Base-by-base conservation (phyloP, 2,329 filamentous ascomycete species). In the Curvularia eragrostidis region DNA sequence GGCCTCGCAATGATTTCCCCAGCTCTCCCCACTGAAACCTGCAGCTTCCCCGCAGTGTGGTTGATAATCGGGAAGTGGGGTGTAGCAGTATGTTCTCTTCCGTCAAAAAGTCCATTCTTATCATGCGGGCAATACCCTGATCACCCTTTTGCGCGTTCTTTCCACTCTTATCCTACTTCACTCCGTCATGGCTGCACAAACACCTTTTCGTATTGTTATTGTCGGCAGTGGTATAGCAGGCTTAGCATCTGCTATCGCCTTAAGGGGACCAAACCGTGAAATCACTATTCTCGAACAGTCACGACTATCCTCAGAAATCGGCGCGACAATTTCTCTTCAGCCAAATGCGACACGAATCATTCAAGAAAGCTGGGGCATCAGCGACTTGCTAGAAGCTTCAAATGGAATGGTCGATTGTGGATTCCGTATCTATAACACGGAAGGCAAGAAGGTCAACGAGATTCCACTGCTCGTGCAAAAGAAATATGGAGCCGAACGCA, bases 261-360 rank as follows among this genome's bases (percentile, higher is more conserved):
- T 80, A 10, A 69, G 78, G 48, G 69, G 62, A 3, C 61, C 68
- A 0, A 66, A 64, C 15, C 70, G 70, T 5, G 71, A 78, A 18
- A 75, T 77, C 10, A 71, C 64, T 5, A 66, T 76, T 15, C 68
- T 76, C 28, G 73, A 77, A 49, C 69, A 72, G 51, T 75, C 73
- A 43, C 57, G 63, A 12, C 55, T 73, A 3, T 68, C 65, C 32
- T 65, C 62, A 38, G 79, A 81, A 55, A 76, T 78, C 6, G 78
- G 79, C 2, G 78, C 78, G 1, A 71, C 77, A 7, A 78, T 80
- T 18, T 79, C 78, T 0, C 67, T 80, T 0, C 78, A 80, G 47
- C 78, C 78, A 0, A 80, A 80, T 61, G 78, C 78, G 0, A 73
- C 72, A 19, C 71, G 74, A 36, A 77, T 78, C 2, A 61, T 78